Conservation (phyloP, 2,329 filamentous ascomycete genomes). For the Clonostachys rhizophaga region DNA sequence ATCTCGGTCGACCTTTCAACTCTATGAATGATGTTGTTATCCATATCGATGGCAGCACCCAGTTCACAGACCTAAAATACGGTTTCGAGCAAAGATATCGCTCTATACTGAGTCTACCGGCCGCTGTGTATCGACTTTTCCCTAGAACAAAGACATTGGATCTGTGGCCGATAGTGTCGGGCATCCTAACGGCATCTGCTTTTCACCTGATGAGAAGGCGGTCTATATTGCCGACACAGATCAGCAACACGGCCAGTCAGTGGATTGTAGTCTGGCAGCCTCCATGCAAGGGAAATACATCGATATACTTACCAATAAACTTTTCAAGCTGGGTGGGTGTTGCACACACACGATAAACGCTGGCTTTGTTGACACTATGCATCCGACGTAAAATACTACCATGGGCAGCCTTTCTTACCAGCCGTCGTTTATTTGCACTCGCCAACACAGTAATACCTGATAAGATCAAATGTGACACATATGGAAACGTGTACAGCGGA, state of each 20-base stretch:
- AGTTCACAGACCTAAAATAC: slow-evolving; percentile 46
- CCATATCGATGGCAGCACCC: slow-evolving; percentile 34
- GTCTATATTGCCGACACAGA: slow-evolving; percentile 41
- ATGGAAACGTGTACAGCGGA: slow-evolving; percentile 43
- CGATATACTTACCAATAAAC: no score
- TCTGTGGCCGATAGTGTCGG: slow-evolving; percentile 42
- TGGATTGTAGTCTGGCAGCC: not conserved
- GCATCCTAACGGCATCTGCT: slow-evolving; percentile 37
- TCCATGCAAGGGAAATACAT: not conserved
- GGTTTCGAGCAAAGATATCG: slow-evolving; percentile 41
- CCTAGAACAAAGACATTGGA: slow-evolving; percentile 26
- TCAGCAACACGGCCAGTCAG: slow-evolving; percentile 7
- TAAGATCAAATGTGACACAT: slow-evolving; percentile 37
- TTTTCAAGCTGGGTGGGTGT: not conserved
- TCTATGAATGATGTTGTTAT: slow-evolving; percentile 46
- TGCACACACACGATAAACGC: slow-evolving; percentile 16
- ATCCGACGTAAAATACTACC: slow-evolving; percentile 18
- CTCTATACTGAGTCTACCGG: slow-evolving; percentile 32
- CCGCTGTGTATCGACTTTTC: slow-evolving; percentile 42
- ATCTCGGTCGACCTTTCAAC: slow-evolving; percentile 38
- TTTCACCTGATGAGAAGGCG: slow-evolving; percentile 35
- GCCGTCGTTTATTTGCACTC: slow-evolving; percentile 45
- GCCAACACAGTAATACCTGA: slow-evolving; percentile 39
- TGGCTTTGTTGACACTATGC: slow-evolving; percentile 16
- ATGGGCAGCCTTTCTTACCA: slow-evolving; percentile 30